Evolutionary conservation across 176 grass and related monocot genomes (phyloP).

Genomic region (Tuctoria greenei): DNA sequence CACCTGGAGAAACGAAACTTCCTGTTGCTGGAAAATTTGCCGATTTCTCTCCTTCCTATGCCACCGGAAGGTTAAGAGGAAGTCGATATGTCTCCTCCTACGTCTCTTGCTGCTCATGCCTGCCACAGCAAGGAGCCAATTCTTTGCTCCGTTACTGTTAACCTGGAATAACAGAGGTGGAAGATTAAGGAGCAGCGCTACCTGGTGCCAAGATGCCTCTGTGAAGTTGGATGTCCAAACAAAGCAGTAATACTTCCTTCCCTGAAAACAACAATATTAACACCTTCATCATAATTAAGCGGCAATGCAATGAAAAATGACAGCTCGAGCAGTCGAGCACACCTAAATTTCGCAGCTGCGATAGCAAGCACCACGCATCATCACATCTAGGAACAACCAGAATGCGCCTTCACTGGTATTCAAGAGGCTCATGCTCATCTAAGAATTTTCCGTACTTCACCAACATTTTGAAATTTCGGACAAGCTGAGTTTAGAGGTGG

Average conservation of each 20-base stretch:
- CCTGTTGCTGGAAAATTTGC: too few species aligned
- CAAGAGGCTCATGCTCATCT: neutral
- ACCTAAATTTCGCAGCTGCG: neutral
- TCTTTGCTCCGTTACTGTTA: too few species aligned
- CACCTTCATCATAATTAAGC: neutral
- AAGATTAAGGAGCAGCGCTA: too few species aligned
- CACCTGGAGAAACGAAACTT: too few species aligned
- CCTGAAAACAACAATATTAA: neutral
- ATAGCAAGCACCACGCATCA: neutral
- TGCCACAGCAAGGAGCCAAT: too few species aligned
- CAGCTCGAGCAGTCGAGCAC: neutral
- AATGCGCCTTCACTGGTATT: neutral
- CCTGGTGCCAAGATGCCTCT: too few species aligned
- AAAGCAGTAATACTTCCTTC: conserved; percentile 36
- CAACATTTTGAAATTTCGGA: neutral
- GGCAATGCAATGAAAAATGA: neutral
- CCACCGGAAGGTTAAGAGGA: too few species aligned
- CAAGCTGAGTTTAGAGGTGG: neutral
- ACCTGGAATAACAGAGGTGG: too few species aligned
- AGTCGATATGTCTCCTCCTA: too few species aligned
- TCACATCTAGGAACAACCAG: neutral
- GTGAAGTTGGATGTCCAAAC: too few species aligned
- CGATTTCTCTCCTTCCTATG: too few species aligned
- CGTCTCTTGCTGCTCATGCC: too few species aligned
- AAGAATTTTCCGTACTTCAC: neutral